These are phyloP conservation scores for Metschnikowia arizonensis DNA, from an alignment of 805 yeast genomes.

Conservation along the genomic window DNA sequence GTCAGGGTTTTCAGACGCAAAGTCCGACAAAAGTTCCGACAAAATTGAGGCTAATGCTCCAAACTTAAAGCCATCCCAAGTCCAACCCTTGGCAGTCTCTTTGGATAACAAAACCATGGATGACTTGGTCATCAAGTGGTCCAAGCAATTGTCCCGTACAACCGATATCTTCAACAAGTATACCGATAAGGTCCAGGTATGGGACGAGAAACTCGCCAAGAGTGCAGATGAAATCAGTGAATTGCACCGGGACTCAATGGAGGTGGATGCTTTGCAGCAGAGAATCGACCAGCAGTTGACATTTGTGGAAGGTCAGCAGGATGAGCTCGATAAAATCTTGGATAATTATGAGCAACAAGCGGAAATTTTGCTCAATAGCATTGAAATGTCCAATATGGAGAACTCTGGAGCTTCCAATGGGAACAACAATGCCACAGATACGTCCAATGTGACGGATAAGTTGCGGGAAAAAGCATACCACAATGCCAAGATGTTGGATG, in stretches of 20 bases:
- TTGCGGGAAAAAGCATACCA: conserved; percentile 86
- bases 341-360: conserved; percentile 79
- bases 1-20: conserved; percentile 20
- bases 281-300: conserved; percentile 83
- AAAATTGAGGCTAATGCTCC: conserved; percentile 18
- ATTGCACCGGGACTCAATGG: conserved; percentile 68
- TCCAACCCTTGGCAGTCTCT: conserved; percentile 66
- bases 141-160: conserved; percentile 72
- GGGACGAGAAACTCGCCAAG: conserved; percentile 81
- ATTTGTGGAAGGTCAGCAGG: conserved; percentile 88
- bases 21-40: conserved; percentile 12
- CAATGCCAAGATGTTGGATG: conserved; percentile 81
- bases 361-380: conserved; percentile 43
- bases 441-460: conserved; percentile 63
- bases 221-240: conserved; percentile 83
- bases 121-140: conserved; percentile 91
- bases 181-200: conserved; percentile 67
- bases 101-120: conserved; percentile 89
- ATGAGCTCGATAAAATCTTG: conserved; percentile 77
- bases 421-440: conserved; percentile 7
- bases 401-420: conserved; percentile 10
- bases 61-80: conserved; percentile 47
- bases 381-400: conserved; percentile 26
- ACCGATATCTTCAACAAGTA: conserved; percentile 71
- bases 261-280: conserved; percentile 80